Evolutionary conservation across 768 basidiomycete species (phyloP).

Genomic region (Trametes coccinea): DNA sequence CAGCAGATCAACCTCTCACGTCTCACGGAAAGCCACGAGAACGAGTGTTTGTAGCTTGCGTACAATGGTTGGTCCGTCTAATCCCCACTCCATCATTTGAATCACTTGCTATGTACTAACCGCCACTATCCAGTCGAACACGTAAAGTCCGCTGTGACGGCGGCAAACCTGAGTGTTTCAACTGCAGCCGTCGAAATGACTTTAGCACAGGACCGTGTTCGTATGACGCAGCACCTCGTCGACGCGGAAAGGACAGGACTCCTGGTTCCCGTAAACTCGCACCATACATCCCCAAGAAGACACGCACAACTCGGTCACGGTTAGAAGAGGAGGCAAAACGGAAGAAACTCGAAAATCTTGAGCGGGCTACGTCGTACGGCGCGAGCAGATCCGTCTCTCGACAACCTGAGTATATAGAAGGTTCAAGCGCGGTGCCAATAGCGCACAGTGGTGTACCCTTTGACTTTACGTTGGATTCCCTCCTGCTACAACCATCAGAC

Average conservation of each 20-base stretch:
- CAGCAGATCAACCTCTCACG: slow-evolving; percentile 75
- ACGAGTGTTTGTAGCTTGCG: slow-evolving; percentile 75
- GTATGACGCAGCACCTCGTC: slow-evolving; percentile 72
- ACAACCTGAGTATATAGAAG: neutral
- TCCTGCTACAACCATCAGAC: neutral
- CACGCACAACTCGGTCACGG: slow-evolving; percentile 29
- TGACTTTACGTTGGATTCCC: neutral
- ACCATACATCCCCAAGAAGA: slow-evolving; percentile 30
- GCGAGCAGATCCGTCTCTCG: neutral
- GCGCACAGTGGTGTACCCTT: neutral
- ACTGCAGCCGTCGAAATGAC: slow-evolving; percentile 54
- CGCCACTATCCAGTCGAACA: slow-evolving; percentile 51
- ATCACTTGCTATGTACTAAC: neutral
- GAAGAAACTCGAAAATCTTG: neutral
- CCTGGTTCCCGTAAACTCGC: slow-evolving; percentile 70
- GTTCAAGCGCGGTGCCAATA: neutral
- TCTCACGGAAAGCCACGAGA: slow-evolving; percentile 76
- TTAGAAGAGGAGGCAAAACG: slow-evolving; percentile 13
- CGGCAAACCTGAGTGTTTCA: slow-evolving; percentile 71
- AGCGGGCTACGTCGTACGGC: neutral
- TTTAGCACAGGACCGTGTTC: slow-evolving; percentile 44
- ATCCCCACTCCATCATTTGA: neutral
- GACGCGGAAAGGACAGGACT: slow-evolving; percentile 76
- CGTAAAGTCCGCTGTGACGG: slow-evolving; percentile 85
- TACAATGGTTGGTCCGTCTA: slow-evolving; percentile 62